Percentiles rank a stretch among this genome's conserved stretches.
These are phyloP conservation scores for Diplodia scrobiculata DNA, from an alignment of 2,329 filamentous ascomycete species.

Conservation along the genomic window DNA sequence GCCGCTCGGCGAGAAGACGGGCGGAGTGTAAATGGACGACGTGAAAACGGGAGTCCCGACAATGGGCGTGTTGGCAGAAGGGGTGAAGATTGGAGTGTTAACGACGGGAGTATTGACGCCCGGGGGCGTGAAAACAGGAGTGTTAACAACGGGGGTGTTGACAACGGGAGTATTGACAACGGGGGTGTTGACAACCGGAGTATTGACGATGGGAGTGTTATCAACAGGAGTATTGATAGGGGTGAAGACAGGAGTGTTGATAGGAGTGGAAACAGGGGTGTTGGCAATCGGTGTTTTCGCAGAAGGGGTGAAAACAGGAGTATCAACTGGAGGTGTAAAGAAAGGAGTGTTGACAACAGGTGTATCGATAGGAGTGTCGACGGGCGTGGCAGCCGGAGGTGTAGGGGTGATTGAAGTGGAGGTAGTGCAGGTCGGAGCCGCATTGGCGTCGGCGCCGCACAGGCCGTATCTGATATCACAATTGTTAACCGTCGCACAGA, in stretches of 20 bases:
- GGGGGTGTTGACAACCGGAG: background rate
- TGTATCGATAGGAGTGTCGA: background rate
- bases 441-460: constrained; percentile 1
- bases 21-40: background rate
- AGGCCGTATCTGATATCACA: constrained; percentile 9
- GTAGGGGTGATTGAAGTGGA: constrained; percentile 5
- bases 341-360: background rate
- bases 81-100: background rate
- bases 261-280: background rate
- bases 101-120: background rate
- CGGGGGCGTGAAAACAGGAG: too few species aligned
- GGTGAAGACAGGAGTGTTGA: background rate
- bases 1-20: background rate
- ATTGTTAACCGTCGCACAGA: constrained; percentile 4
- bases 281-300: background rate
- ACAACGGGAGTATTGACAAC: background rate
- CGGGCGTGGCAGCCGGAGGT: background rate
- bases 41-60: background rate
- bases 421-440: constrained; percentile 8
- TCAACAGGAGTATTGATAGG: background rate
- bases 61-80: background rate
- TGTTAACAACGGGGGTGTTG: background rate
- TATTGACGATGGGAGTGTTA: background rate
- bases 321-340: background rate
- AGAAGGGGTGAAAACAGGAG: background rate